Conservation (phyloP, 2,329 filamentous ascomycete genomes). For the Mollisia scopiformis region DNA sequence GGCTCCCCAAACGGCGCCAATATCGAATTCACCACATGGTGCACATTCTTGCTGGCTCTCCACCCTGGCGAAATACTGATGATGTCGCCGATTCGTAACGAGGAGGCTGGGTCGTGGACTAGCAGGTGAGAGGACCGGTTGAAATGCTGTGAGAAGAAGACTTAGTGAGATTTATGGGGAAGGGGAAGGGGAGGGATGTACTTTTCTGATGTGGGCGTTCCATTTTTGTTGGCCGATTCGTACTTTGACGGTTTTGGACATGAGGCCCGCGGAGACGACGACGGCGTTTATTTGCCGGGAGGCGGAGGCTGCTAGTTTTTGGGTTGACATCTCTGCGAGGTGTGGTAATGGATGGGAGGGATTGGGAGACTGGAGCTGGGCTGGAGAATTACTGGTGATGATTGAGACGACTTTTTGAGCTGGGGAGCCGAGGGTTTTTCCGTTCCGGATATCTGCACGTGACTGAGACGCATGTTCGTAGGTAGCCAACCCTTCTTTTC, state of each 20-base stretch:
- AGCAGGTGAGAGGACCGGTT: conserved; percentile 66
- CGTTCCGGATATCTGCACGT: conserved; percentile 4
- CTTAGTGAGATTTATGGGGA: not conserved
- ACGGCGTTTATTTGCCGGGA: conserved; percentile 44
- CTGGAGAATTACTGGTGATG: not conserved
- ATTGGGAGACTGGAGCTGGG: not conserved
- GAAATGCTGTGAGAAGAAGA: conserved; percentile 55
- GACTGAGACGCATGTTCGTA: too few relatives aligned
- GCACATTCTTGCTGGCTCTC: conserved; percentile 67
- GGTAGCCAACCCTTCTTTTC: too few relatives aligned
- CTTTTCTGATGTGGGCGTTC: conserved; percentile 75
- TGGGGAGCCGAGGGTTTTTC: conserved; percentile 13
- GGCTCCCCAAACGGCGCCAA: conserved; percentile 70
- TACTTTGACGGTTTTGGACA: conserved; percentile 80
- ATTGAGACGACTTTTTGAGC: conserved; percentile 1
- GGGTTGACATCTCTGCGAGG: conserved; percentile 5
- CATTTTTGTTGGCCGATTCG: conserved; percentile 71
- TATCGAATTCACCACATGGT: conserved; percentile 75
- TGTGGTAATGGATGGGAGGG: not conserved
- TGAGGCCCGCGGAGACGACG: conserved; percentile 76
- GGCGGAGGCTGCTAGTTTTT: conserved; percentile 8
- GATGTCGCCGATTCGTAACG: conserved; percentile 74
- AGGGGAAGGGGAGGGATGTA: conserved; percentile 37
- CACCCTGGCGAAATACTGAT: conserved; percentile 70
- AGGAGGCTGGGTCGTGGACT: conserved; percentile 78